A percentile compares a stretch with the other conserved stretches of the same genome.
These are phyloP conservation scores for Geotrichum carabidarum DNA, from an alignment of 1,139 yeast species.

Conservation along the genomic window DNA sequence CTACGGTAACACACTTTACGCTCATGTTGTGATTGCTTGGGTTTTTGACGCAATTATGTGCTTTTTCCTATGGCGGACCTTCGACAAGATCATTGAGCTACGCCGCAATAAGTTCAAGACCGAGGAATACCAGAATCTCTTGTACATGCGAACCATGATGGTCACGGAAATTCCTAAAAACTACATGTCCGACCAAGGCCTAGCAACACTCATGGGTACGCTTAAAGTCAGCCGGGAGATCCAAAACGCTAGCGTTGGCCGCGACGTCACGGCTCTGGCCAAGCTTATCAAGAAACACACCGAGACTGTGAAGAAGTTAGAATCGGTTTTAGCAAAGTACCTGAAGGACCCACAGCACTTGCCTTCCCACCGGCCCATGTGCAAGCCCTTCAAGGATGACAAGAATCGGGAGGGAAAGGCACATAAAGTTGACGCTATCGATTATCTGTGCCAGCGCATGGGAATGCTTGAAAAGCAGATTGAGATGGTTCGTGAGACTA, in stretches of 20 bases:
- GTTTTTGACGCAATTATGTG: conserved; percentile 30
- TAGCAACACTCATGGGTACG: conserved; percentile 25
- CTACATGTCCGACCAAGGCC: conserved; percentile 30
- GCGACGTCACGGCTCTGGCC: conserved; percentile 33
- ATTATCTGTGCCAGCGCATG: conserved; percentile 28
- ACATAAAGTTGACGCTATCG: conserved; percentile 34
- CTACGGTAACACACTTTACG: conserved; percentile 33
- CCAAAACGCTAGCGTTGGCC: conserved; percentile 35
- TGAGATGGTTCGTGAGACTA: conserved; percentile 26
- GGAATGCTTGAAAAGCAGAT: conserved; percentile 31
- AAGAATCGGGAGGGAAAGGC: not conserved
- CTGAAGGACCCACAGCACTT: conserved; percentile 31
- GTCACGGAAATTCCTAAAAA: conserved; percentile 35
- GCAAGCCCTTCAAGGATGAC: conserved; percentile 27
- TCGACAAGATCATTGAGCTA: conserved; percentile 30
- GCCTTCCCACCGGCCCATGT: conserved; percentile 26
- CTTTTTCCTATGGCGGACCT: conserved; percentile 33
- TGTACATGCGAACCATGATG: conserved; percentile 37
- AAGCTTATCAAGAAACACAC: conserved; percentile 31
- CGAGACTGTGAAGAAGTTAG: conserved; percentile 31
- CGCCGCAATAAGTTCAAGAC: conserved; percentile 31
- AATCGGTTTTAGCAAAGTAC: conserved; percentile 35
- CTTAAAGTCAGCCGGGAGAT: conserved; percentile 23
- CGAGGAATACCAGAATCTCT: conserved; percentile 30
- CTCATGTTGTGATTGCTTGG: conserved; percentile 39